Evolutionary conservation across 345 rosid genomes (phyloP).

Genomic region (Chamaenerion angustifolium): DNA sequence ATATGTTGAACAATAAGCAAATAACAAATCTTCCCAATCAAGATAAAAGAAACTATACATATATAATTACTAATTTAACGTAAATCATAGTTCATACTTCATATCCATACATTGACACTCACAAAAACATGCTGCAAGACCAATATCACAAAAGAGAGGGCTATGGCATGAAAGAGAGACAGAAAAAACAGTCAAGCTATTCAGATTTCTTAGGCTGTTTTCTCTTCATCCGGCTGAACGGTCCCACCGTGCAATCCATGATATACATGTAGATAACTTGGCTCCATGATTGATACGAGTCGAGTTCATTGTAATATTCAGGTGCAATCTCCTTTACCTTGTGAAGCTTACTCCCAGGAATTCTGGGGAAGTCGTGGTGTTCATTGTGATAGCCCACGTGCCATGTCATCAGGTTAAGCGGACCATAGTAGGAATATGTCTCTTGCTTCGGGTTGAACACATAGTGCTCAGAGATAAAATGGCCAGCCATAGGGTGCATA

Average conservation of each 20-base stretch:
- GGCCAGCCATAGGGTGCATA: constrained; percentile 88
- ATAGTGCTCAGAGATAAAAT: constrained; percentile 82
- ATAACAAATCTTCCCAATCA: too few species aligned
- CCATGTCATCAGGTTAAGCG: constrained; percentile 67
- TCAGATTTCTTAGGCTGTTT: constrained; percentile 42
- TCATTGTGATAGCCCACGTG: constrained; percentile 82
- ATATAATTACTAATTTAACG: too few species aligned
- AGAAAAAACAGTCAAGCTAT: constrained; percentile 12
- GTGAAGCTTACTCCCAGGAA: constrained; percentile 63
- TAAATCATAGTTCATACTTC: too few species aligned
- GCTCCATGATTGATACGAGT: constrained; percentile 67
- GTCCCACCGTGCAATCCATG: constrained; percentile 54
- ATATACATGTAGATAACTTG: constrained; percentile 80
- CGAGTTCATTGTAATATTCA: constrained; percentile 49
- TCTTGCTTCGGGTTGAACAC: constrained; percentile 72
- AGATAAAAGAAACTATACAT: too few species aligned
- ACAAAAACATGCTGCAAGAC: not conserved
- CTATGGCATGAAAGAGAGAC: not conserved
- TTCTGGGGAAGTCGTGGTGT: constrained; percentile 91
- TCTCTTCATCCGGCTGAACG: constrained; percentile 83
- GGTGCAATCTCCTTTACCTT: constrained; percentile 82
- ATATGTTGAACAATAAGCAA: too few species aligned
- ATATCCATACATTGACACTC: too few species aligned
- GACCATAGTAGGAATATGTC: constrained; percentile 84
- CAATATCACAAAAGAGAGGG: not conserved